Evolutionary conservation across 345 rosid species (phyloP).

Genomic region (Brassica rapa): DNA sequence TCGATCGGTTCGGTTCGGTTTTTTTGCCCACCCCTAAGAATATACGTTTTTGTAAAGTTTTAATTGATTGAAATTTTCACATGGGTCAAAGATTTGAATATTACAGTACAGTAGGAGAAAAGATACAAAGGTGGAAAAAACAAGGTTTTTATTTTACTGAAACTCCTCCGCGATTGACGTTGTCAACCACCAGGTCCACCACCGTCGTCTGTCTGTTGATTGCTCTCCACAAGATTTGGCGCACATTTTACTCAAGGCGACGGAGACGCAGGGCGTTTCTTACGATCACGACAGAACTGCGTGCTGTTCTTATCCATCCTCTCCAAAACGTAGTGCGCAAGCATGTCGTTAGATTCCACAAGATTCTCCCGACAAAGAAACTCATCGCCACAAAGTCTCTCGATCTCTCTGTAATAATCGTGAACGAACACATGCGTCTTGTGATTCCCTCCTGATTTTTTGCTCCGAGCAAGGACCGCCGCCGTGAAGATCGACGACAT

Average conservation of each 20-base stretch:
- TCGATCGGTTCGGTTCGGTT: no score
- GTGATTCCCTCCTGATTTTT: slow-evolving; percentile 57
- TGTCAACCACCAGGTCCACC: slow-evolving; percentile 2
- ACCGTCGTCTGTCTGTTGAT: slow-evolving; percentile 6
- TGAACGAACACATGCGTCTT: slow-evolving; percentile 88
- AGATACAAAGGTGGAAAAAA: neutral
- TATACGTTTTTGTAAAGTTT: neutral
- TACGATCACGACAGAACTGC: slow-evolving; percentile 30
- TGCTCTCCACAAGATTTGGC: neutral
- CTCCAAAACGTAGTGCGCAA: slow-evolving; percentile 90
- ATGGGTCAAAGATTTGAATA: neutral
- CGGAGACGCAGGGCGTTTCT: slow-evolving; percentile 35
- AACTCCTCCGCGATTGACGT: slow-evolving; percentile 32
- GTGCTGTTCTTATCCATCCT: slow-evolving; percentile 64
- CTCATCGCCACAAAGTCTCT: slow-evolving; percentile 77
- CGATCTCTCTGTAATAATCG: slow-evolving; percentile 79
- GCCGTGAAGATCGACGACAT: slow-evolving; percentile 93
- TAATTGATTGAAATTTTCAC: slow-evolving; percentile 11
- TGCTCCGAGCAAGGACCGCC: slow-evolving; percentile 87
- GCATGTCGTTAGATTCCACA: slow-evolving; percentile 59
- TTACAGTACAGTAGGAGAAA: neutral
- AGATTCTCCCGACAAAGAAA: slow-evolving; percentile 81
- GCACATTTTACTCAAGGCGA: slow-evolving; percentile 29
- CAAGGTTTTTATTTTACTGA: neutral
- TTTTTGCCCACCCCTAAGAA: no score